Conservation (phyloP, 106 monocot species). For the Gastrodia elata region DNA sequence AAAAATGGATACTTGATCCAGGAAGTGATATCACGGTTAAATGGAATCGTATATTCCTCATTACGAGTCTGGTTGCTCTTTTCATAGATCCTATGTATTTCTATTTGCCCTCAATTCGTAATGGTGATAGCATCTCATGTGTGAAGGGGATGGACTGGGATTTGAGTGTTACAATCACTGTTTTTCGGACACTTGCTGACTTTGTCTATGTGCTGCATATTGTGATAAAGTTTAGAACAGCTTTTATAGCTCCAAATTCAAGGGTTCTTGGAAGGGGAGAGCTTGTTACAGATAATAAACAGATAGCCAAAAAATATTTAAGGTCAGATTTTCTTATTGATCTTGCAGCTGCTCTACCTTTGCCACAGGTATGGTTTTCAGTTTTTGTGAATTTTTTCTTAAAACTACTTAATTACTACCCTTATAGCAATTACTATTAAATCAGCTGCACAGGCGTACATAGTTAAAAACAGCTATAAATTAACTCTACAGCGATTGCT, state of each 20-base stretch:
- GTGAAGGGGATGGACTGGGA: conserved; percentile 32
- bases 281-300: conserved; percentile 64
- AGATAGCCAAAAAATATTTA: conserved; percentile 58
- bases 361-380: conserved; percentile 60
- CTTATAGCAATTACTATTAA: neutral
- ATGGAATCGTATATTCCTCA: conserved; percentile 59
- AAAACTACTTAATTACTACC: neutral
- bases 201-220: conserved; percentile 75
- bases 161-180: conserved; percentile 33
- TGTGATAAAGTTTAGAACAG: conserved; percentile 66
- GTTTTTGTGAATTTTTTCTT: neutral
- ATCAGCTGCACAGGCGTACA: neutral
- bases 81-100: conserved; percentile 67
- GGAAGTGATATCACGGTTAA: conserved; percentile 45
- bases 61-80: conserved; percentile 46
- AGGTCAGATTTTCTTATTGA: conserved; percentile 67
- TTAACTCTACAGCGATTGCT: neutral
- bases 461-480: neutral
- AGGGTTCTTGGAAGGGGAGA: conserved; percentile 86
- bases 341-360: conserved; percentile 61
- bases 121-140: conserved; percentile 19
- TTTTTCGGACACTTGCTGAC: conserved; percentile 44
- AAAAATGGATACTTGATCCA: conserved; percentile 44
- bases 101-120: conserved; percentile 41
- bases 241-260: conserved; percentile 75